Percentiles rank a stretch among this genome's conserved stretches.
phyloP scores from a whole-genome alignment of 805 yeast species.

The Dipodascopsis uninucleata region DNA sequence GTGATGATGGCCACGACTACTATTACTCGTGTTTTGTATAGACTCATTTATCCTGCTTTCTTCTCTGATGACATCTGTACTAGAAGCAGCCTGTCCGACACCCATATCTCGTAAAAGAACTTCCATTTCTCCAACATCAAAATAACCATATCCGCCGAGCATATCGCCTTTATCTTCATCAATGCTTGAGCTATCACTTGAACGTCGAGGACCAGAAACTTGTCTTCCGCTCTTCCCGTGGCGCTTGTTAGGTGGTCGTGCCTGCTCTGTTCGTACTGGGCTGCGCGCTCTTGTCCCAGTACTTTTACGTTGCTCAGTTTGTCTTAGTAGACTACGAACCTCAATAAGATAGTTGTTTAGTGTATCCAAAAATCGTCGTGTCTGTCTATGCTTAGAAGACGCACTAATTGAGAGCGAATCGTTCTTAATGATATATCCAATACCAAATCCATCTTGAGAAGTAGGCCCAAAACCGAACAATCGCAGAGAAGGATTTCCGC shows the following conservation, averaged over 20 bases:
- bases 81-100: slow-evolving; percentile 47
- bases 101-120: slow-evolving; percentile 56
- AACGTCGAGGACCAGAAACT: slow-evolving; percentile 13
- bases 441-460: slow-evolving; percentile 85
- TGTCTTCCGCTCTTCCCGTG: slow-evolving; percentile 13
- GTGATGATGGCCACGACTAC: too few relatives aligned
- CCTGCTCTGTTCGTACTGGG: slow-evolving; percentile 25
- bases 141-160: slow-evolving; percentile 85
- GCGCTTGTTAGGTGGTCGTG: slow-evolving; percentile 4
- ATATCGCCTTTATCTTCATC: slow-evolving; percentile 38
- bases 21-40: too few relatives aligned
- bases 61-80: slow-evolving; percentile 3
- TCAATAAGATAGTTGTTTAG: slow-evolving; percentile 60
- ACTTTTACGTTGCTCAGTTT: slow-evolving; percentile 20
- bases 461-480: slow-evolving; percentile 92
- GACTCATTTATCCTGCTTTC: too few relatives aligned
- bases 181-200: slow-evolving; percentile 15
- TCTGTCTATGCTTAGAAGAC: slow-evolving; percentile 85
- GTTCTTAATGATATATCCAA: slow-evolving; percentile 81
- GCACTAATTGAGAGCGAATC: slow-evolving; percentile 77
- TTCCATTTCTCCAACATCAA: slow-evolving; percentile 68
- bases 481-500: slow-evolving; percentile 86
- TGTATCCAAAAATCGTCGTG: slow-evolving; percentile 69
- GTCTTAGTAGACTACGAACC: slow-evolving; percentile 46
- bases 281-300: slow-evolving; percentile 28